These are phyloP conservation scores for Phytophthora idaei DNA, from an alignment of 352 stramenopile genomes.

Conservation along the genomic window DNA sequence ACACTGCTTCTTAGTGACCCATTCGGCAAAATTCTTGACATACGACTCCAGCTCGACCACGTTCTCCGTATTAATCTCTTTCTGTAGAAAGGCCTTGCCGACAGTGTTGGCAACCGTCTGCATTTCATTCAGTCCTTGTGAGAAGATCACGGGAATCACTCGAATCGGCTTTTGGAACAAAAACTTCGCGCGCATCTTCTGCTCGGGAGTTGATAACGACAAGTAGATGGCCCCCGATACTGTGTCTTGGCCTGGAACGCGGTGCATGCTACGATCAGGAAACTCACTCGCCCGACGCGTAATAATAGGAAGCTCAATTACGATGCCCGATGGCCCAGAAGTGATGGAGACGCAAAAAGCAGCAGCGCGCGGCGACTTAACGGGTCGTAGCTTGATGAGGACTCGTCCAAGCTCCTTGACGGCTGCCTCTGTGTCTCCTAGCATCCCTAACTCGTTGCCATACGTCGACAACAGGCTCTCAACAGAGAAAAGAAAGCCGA, in stretches of 20 bases:
- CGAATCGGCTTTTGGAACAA: slow-evolving; percentile 64
- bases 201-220: slow-evolving; percentile 44
- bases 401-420: slow-evolving; percentile 76
- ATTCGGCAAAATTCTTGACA: slow-evolving; percentile 45
- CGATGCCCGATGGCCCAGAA: slow-evolving; percentile 56
- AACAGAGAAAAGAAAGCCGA: slow-evolving; percentile 85
- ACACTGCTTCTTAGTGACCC: slow-evolving; percentile 41
- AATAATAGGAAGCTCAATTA: slow-evolving; percentile 82
- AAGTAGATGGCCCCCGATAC: slow-evolving; percentile 78
- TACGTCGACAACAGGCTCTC: slow-evolving; percentile 88
- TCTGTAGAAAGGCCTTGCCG: slow-evolving; percentile 72
- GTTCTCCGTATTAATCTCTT: slow-evolving; percentile 85
- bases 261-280: slow-evolving; percentile 67
- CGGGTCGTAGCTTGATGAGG: slow-evolving; percentile 71
- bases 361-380: slow-evolving; percentile 63
- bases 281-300: slow-evolving; percentile 47
- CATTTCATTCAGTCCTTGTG: slow-evolving; percentile 94
- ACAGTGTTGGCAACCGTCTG: slow-evolving; percentile 93
- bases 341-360: slow-evolving; percentile 79
- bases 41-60: slow-evolving; percentile 66
- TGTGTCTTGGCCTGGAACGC: slow-evolving; percentile 74
- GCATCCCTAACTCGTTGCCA: slow-evolving; percentile 84
- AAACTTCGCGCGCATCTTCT: slow-evolving; percentile 60
- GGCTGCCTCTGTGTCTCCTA: slow-evolving; percentile 83
- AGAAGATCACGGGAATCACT: slow-evolving; percentile 84